Evolutionary conservation across 2,329 filamentous ascomycete genomes (phyloP).

Genomic region (Aspergillus tamarii): DNA sequence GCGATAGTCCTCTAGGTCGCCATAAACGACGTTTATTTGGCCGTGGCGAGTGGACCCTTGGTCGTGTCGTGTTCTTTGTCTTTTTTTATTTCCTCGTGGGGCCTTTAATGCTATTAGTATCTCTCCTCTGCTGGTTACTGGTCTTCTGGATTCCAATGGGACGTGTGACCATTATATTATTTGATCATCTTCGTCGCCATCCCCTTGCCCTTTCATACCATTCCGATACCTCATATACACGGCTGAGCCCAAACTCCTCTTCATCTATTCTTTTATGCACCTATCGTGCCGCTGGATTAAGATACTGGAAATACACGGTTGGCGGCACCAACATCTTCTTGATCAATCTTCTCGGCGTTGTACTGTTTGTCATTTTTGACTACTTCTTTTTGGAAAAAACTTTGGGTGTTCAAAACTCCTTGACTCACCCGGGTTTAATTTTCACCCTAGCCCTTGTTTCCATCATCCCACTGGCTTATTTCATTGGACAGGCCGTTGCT

Average conservation of each 20-base stretch:
- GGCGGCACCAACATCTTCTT: slow-evolving; percentile 99
- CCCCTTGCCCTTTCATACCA: slow-evolving; percentile 93
- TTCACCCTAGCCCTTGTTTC: slow-evolving; percentile 84
- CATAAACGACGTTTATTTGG: slow-evolving; percentile 89
- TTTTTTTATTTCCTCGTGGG: slow-evolving; percentile 95
- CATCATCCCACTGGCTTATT: slow-evolving; percentile 95
- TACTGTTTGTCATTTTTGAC: slow-evolving; percentile 93
- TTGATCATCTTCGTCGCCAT: slow-evolving; percentile 89
- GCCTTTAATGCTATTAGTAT: slow-evolving; percentile 82
- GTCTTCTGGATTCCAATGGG: slow-evolving; percentile 99
- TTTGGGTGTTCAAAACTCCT: slow-evolving; percentile 69
- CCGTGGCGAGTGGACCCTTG: slow-evolving; percentile 92
- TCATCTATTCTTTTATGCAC: slow-evolving; percentile 93
- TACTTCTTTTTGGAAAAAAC: slow-evolving; percentile 76
- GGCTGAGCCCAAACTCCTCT: slow-evolving; percentile 70
- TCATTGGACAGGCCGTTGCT: slow-evolving; percentile 96
- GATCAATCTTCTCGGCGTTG: slow-evolving; percentile 92
- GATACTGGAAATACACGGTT: slow-evolving; percentile 99
- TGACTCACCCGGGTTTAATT: slow-evolving; percentile 83
- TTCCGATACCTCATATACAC: slow-evolving; percentile 75
- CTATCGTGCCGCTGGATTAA: slow-evolving; percentile 88
- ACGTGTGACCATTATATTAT: slow-evolving; percentile 85
- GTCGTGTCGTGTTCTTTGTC: slow-evolving; percentile 91
- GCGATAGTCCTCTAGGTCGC: slow-evolving; percentile 46
- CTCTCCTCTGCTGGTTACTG: slow-evolving; percentile 88